Percentiles rank a stretch among this genome's conserved stretches.
Conservation (phyloP, 73 alveolate species). For the Paraurostyla sp. region DNA sequence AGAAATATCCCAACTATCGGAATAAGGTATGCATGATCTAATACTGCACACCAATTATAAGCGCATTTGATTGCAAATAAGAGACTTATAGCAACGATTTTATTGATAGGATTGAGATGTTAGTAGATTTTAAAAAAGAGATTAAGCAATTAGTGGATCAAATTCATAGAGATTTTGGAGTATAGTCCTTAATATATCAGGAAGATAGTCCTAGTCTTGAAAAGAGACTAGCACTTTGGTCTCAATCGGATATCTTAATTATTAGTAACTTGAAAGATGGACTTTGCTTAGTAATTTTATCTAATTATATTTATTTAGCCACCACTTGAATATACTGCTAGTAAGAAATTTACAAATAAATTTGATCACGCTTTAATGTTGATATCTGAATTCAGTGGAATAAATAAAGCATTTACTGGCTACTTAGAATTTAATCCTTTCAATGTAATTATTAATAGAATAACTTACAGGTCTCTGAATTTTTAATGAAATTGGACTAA, state of each 20-base stretch:
- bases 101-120: conserved; percentile 26
- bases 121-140: conserved; percentile 4
- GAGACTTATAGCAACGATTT: background rate
- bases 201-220: conserved; percentile 64
- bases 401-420: conserved; percentile 76
- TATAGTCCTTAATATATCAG: conserved; percentile 5
- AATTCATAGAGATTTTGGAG: conserved; percentile 71
- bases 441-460: conserved; percentile 32
- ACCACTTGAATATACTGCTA: conserved; percentile 76
- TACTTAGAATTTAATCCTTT: conserved; percentile 81
- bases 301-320: background rate
- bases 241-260: conserved; percentile 67
- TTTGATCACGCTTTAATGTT: conserved; percentile 56
- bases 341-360: conserved; percentile 47
- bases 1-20: conserved; percentile 47
- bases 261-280: conserved; percentile 83
- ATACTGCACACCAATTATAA: conserved; percentile 12
- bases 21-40: conserved; percentile 38
- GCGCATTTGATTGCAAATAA: background rate
- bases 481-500: conserved; percentile 66
- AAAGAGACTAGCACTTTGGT: conserved; percentile 77
- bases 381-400: conserved; percentile 86
- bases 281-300: conserved; percentile 66
- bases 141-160: background rate
- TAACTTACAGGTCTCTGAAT: background rate